Percentiles rank a stretch among this genome's conserved stretches.
These are phyloP conservation scores for Darksidea phi DNA, from an alignment of 495 filamentous ascomycete species.

Conservation along the genomic window DNA sequence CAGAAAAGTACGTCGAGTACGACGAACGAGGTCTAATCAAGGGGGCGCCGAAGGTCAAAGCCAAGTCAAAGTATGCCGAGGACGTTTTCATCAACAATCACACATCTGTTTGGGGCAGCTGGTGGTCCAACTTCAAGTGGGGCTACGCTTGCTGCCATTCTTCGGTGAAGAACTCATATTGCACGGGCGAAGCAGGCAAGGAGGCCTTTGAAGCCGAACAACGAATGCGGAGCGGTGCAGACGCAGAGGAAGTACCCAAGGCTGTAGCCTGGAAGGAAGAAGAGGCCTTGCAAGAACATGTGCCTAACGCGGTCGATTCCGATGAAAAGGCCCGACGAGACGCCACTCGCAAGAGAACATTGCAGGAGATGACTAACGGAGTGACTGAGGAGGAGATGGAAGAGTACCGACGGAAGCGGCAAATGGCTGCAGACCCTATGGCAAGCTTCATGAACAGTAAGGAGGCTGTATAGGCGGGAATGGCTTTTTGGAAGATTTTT, in stretches of 20 bases:
- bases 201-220: constrained; percentile 67
- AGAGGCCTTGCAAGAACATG: constrained; percentile 37
- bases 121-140: constrained; percentile 95
- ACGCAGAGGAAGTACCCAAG: constrained; percentile 38
- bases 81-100: constrained; percentile 90
- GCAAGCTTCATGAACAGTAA: constrained; percentile 68
- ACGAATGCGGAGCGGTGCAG: constrained; percentile 54
- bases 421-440: constrained; percentile 79
- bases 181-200: constrained; percentile 85
- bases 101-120: constrained; percentile 90
- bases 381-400: constrained; percentile 81
- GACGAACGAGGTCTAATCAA: constrained; percentile 87
- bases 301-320: constrained; percentile 39
- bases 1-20: constrained; percentile 91
- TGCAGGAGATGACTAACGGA: constrained; percentile 72
- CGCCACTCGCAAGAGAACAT: constrained; percentile 63
- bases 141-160: constrained; percentile 97
- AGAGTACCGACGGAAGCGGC: constrained; percentile 69
- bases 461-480: constrained; percentile 41
- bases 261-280: constrained; percentile 44
- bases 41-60: constrained; percentile 70
- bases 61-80: constrained; percentile 87
- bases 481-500: not conserved
- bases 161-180: constrained; percentile 92
- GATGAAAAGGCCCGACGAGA: constrained; percentile 44